phyloP scores from a whole-genome alignment of 106 monocot genomes.

The Acorus calamus region DNA sequence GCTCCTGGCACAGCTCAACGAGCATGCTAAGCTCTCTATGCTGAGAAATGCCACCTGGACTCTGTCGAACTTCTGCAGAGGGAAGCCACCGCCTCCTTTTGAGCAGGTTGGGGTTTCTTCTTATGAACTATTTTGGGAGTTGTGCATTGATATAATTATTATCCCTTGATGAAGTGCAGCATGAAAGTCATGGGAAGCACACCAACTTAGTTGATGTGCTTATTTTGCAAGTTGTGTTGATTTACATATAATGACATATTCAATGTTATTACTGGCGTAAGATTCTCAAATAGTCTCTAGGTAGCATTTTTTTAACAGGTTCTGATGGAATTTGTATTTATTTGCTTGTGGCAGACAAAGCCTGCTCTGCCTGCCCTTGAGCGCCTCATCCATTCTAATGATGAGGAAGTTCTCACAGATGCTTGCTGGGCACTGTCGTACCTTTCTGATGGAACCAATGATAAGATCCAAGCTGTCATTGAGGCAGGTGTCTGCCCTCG shows the following conservation, averaged over 20 bases:
- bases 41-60: slow-evolving; percentile 81
- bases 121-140: too few species aligned
- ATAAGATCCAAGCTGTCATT: slow-evolving; percentile 47
- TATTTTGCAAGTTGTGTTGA: too few species aligned
- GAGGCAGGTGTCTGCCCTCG: slow-evolving; percentile 35
- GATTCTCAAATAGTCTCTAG: too few species aligned
- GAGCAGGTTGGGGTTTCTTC: slow-evolving; percentile 32
- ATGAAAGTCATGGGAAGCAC: too few species aligned
- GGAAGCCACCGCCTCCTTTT: slow-evolving; percentile 50
- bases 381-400: slow-evolving; percentile 39
- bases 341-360: slow-evolving; percentile 18
- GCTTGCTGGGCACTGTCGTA: slow-evolving; percentile 45
- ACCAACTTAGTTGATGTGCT: too few species aligned
- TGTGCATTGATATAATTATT: too few species aligned
- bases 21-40: slow-evolving; percentile 62
- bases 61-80: slow-evolving; percentile 62
- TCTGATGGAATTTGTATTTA: background rate
- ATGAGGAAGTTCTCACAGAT: slow-evolving; percentile 60
- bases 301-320: too few species aligned
- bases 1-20: slow-evolving; percentile 40
- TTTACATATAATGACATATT: too few species aligned
- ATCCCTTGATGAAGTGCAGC: too few species aligned
- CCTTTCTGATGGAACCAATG: slow-evolving; percentile 46
- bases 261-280: too few species aligned
- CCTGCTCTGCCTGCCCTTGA: slow-evolving; percentile 42